Base-by-base conservation (phyloP, 169 alveolate genomes). In the Cryptosporidium sp. region DNA sequence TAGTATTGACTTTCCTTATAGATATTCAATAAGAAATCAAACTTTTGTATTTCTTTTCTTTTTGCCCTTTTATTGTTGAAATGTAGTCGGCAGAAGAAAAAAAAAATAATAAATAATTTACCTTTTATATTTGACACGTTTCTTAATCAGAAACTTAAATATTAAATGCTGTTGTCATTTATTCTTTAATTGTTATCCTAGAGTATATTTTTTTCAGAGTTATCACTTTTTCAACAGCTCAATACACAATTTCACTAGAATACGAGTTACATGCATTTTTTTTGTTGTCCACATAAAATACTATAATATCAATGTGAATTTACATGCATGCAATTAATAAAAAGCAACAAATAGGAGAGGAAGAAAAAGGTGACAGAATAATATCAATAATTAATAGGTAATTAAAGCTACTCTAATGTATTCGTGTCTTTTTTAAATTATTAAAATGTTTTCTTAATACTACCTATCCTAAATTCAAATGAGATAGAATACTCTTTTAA, bases 131-230 rank as follows among this genome's bases (percentile, higher is more conserved):
- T 10, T 3, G 21, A 14, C 21, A 48, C n/a, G 56, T 48, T 48
- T 5, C 67, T 56, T 56, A 56, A 56, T 56, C 4, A 56, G 67
- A 56, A 56, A 56, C 67, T 56, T 56, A 56, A 56, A 56, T 23
- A 26, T 23, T 21, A 56, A 56, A 26, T 56, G 67, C 8, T 26
- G 37, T 56, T 37, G n/a, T 29, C 67, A 56, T 1, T 8, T 10
- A 35, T 23, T 6, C 14, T 21, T 12, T 48, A 48, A 16, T 48
- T 48, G 23, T 21, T 26, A 7, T 23, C n/a, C 10, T 2, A 56
- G 29, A 56, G n/a, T 56, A 56, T 56, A 56, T 7, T 56, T 26
- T 56, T 56, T 56, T 56, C 67, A 56, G 14, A 21, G 37, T 56
- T 56, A 56, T 56, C 29, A 56, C n/a, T 10, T 56, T 56, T 56